These are phyloP conservation scores for Arthrobotrys sinensis DNA, from an alignment of 2,329 filamentous ascomycete genomes.

Conservation along the genomic window DNA sequence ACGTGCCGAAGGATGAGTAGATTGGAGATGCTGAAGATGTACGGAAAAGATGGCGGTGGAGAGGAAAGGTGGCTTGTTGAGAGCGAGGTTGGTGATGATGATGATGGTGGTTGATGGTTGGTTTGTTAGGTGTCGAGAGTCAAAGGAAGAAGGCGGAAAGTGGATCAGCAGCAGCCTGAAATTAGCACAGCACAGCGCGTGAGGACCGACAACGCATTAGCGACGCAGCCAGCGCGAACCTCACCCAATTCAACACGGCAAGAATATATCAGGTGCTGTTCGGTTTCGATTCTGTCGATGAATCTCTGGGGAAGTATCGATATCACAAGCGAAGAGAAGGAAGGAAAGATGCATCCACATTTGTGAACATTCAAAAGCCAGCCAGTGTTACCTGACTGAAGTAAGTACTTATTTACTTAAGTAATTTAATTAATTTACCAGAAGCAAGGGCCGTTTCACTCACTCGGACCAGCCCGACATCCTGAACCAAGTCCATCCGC, in stretches of 20 bases:
- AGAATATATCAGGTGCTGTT: conserved; percentile 1
- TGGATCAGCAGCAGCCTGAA: conserved; percentile 13
- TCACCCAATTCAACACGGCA: conserved; percentile 11
- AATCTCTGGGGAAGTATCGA: no score
- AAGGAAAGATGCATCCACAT: neutral
- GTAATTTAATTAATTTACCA: conserved; percentile 6
- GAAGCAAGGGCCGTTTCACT: conserved; percentile 25
- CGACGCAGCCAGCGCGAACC: conserved; percentile 31
- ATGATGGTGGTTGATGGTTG: conserved; percentile 13
- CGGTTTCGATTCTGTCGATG: no score
- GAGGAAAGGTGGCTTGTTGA: conserved; percentile 2
- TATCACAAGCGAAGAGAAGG: neutral
- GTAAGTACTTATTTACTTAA: no score
- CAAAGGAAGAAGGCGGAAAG: conserved; percentile 29
- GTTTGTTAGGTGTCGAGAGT: conserved; percentile 26
- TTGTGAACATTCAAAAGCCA: neutral
- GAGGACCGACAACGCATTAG: conserved; percentile 38
- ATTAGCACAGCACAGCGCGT: neutral
- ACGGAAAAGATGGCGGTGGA: conserved; percentile 1
- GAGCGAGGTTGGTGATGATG: conserved; percentile 17
- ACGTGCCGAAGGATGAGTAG: conserved; percentile 15
- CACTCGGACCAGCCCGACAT: conserved; percentile 16
- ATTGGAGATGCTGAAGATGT: conserved; percentile 3
- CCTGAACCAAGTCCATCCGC: neutral
- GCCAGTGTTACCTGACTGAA: neutral